phyloP scores from a whole-genome alignment of 306 rosid genomes.

The Begonia masoniana region DNA sequence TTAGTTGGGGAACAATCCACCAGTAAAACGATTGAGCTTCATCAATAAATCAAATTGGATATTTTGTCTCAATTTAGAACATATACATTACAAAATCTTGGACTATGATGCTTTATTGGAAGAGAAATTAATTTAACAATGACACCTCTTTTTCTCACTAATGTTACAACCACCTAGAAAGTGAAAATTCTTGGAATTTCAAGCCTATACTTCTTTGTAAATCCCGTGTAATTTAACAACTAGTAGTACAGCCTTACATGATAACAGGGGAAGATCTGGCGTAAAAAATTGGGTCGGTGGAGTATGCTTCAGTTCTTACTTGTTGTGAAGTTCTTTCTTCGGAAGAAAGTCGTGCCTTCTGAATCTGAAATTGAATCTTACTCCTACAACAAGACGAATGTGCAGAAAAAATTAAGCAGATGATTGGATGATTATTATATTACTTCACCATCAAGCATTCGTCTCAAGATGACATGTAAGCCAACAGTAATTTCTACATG shows the following conservation, averaged over 20 bases:
- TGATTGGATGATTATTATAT: too few relatives aligned
- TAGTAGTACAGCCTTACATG: neutral
- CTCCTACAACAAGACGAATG: constrained; percentile 36
- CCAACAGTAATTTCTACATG: too few relatives aligned
- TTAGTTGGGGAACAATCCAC: too few relatives aligned
- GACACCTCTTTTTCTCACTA: too few relatives aligned
- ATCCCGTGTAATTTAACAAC: neutral
- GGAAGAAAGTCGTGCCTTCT: constrained; percentile 79
- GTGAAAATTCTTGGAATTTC: too few relatives aligned
- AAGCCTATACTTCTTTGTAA: neutral
- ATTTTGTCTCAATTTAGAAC: too few relatives aligned
- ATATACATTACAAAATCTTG: too few relatives aligned
- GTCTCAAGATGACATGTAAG: neutral
- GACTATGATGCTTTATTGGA: too few relatives aligned
- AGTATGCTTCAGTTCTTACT: constrained; percentile 25
- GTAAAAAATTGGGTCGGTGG: constrained; percentile 8
- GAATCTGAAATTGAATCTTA: constrained; percentile 53
- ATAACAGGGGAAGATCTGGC: neutral
- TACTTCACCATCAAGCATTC: neutral
- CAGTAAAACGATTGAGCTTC: too few relatives aligned
- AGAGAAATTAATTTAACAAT: too few relatives aligned
- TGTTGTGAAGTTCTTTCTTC: constrained; percentile 53
- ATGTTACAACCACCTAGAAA: too few relatives aligned
- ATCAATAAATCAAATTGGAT: too few relatives aligned
- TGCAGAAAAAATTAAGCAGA: neutral